A percentile compares a stretch with the other conserved stretches of the same genome.
Conservation (phyloP, 768 basidiomycete species). For the Brasilioporus rufonigricans region DNA sequence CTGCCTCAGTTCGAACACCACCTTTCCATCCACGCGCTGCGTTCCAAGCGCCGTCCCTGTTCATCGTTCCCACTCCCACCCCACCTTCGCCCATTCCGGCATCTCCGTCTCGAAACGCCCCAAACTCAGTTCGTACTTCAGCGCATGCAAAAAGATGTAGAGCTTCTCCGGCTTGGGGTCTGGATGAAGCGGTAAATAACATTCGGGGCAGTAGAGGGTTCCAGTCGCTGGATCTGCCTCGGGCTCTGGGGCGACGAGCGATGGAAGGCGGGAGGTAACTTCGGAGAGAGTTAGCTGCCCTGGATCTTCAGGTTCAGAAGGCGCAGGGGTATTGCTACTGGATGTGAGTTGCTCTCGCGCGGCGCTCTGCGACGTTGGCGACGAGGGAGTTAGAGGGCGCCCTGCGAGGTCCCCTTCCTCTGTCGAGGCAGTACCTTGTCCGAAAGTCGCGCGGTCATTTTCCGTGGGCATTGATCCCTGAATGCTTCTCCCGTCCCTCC, state of each 20-base stretch:
- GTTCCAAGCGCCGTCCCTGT: neutral
- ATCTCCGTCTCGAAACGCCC: conserved; percentile 84
- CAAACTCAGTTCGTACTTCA: conserved; percentile 77
- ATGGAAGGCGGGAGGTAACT: conserved; percentile 39
- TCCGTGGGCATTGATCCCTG: conserved; percentile 10
- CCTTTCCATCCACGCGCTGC: neutral
- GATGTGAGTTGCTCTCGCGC: neutral
- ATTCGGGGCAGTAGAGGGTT: conserved; percentile 78
- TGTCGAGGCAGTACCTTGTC: neutral
- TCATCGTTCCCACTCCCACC: conserved; percentile 59
- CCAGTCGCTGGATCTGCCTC: conserved; percentile 40
- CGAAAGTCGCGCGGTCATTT: neutral
- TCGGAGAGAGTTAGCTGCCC: conserved; percentile 46
- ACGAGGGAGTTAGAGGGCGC: neutral
- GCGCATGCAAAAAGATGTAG: conserved; percentile 94
- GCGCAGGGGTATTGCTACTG: neutral
- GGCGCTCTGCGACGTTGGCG: neutral
- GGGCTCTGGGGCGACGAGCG: conserved; percentile 20
- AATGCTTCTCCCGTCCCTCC: conserved; percentile 47
- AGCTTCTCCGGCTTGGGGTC: conserved; percentile 91
- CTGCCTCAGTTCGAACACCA: neutral
- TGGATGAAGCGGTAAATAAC: conserved; percentile 88
- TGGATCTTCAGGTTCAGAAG: neutral
- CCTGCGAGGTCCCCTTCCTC: neutral
- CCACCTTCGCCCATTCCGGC: conserved; percentile 85